Conservation (phyloP, 2,329 filamentous ascomycete species). For the Colletotrichum phormii region DNA sequence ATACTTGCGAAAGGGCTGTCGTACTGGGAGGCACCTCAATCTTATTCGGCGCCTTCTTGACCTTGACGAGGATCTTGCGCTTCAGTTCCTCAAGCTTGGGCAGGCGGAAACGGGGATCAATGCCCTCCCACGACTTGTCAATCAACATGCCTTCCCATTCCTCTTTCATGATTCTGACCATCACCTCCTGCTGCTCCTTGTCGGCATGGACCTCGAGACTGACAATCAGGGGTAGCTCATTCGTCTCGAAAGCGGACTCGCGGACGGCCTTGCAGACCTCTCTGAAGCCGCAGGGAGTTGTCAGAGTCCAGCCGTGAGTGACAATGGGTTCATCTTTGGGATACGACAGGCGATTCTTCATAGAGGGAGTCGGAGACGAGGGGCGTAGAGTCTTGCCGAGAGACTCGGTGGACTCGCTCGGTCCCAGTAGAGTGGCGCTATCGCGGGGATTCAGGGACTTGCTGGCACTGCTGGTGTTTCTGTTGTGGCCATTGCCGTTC, state of each 20-base stretch:
- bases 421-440: conserved; percentile 43
- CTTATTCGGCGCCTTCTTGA: conserved; percentile 68
- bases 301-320: conserved; percentile 85
- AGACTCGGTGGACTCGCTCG: conserved; percentile 48
- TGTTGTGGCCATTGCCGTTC: conserved; percentile 46
- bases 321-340: conserved; percentile 78
- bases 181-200: conserved; percentile 84
- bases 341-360: conserved; percentile 43
- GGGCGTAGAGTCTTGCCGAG: conserved; percentile 22
- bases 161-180: conserved; percentile 94
- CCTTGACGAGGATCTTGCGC: conserved; percentile 86
- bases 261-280: conserved; percentile 85
- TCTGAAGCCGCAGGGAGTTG: conserved; percentile 86
- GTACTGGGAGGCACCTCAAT: conserved; percentile 45
- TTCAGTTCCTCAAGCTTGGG: conserved; percentile 78
- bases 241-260: conserved; percentile 81
- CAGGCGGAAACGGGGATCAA: conserved; percentile 66
- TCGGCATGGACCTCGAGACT: conserved; percentile 92
- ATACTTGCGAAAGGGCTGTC: conserved; percentile 46
- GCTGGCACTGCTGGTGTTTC: conserved; percentile 54
- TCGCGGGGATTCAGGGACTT: conserved; percentile 41
- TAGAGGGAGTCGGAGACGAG: conserved; percentile 35
- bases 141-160: conserved; percentile 84
- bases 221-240: conserved; percentile 85
- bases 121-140: conserved; percentile 63